phyloP scores from a whole-genome alignment of 2,329 filamentous ascomycete genomes.

The Didymella segeticola region DNA sequence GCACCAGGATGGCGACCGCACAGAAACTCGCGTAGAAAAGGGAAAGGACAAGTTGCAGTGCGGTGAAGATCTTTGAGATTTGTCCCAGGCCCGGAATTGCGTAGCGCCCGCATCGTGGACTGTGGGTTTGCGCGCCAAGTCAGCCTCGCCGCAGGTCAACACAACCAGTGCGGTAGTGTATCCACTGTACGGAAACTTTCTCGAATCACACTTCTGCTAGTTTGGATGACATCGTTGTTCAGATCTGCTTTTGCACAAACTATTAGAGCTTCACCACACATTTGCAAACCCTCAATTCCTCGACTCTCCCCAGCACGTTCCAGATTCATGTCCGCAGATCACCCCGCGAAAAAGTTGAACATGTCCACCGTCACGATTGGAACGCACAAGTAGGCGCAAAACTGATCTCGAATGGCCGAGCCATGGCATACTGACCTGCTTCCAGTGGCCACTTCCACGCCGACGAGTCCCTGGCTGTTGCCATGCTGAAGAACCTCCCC shows the following conservation, averaged over 20 bases:
- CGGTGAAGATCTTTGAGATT: constrained; percentile 18
- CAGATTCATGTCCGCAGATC: constrained; percentile 41
- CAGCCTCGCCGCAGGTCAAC: constrained; percentile 9
- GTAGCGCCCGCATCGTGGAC: constrained; percentile 28
- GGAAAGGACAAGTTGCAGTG: constrained; percentile 31
- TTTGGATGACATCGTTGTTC: constrained; percentile 27
- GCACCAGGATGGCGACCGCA: constrained; percentile 9
- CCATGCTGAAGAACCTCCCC: constrained; percentile 90
- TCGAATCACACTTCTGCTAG: constrained; percentile 10
- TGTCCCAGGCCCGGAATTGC: constrained; percentile 18
- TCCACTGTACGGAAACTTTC: constrained; percentile 16
- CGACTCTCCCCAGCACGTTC: background rate
- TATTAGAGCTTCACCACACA: background rate
- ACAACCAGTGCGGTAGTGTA: too few relatives aligned
- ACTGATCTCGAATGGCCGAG: constrained; percentile 2
- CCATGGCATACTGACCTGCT: background rate
- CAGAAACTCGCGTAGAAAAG: constrained; percentile 2
- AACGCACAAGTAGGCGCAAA: constrained; percentile 74
- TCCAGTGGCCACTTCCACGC: constrained; percentile 94
- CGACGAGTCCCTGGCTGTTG: constrained; percentile 95
- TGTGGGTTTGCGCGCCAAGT: constrained; percentile 7
- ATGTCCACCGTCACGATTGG: constrained; percentile 74
- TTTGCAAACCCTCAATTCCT: background rate
- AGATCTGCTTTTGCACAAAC: background rate
- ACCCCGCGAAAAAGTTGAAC: constrained; percentile 80